Evolutionary conservation across 2,329 filamentous ascomycete genomes (phyloP), one percentile per base, ranked within the genome.

Genomic region (Dichotomopilus funicola): DNA sequence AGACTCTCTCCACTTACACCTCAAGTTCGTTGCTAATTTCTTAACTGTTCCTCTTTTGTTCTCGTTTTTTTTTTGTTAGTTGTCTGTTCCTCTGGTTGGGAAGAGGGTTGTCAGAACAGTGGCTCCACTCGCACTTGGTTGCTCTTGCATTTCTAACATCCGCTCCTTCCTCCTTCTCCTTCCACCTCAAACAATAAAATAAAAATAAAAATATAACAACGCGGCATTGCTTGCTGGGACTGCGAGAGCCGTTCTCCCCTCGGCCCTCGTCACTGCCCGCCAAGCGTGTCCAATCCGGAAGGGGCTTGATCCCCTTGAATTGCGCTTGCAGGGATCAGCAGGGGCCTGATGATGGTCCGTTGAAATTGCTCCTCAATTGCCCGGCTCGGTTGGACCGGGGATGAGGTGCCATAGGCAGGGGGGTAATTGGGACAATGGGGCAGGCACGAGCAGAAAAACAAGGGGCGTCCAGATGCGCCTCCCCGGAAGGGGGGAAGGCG

Each of bases 331-430:
- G 55, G 63, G 62, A 60, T 62, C 54, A 57, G 60, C 61, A 60
- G 59, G 61, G 56, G 59, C 55, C 62, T 49, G 49, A 55, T 56
- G 58, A 56, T 63, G 62, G 59, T 63, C 54, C 59, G 58, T 59
- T 13, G 61, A 64, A 65, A 65, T 65, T 65, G 62, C 63, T 59
- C 59, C 57, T 61, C 54, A 61, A 62, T 55, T 50, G 57, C 53
- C 58, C 54, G 49, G 53, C 41, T 51, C 53, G 53, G 54, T 54
- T 57, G 53, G 50, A 49, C 38, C 48, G 53, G 54, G 51, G 37
- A 47, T 36, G 45, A 50, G 42, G 33, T 40, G 51, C 51, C 51
- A 48, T 57, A 48, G 41, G 55, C 40, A 45, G 54, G 46, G 49
- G 43, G 47, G 40, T 44, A 45, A 44, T 53, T 55, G 49, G 46